Base-by-base conservation (phyloP, 1,139 yeast species). In the Wickerhamomyces sp. region DNA sequence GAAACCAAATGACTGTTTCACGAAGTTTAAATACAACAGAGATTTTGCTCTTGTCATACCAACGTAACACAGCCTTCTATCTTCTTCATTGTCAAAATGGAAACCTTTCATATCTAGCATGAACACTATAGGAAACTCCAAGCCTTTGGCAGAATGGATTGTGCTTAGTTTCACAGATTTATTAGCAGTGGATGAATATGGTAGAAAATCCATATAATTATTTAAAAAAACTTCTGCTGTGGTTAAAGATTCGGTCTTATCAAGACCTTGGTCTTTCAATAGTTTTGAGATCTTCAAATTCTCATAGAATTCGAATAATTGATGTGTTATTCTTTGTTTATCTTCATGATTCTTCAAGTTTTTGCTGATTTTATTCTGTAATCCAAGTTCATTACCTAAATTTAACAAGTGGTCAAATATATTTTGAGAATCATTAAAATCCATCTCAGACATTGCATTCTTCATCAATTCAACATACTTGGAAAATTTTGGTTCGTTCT, bases 91-190 rank as follows among this genome's bases (percentile, higher is more conserved):
- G 47, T 6, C 51, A 54, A 25, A 52, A 43, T 16, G 63, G 54
- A 48, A 45, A 41, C 46, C 49, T 20, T 61, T 53, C 12, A 63
- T 52, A 2, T 74, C 75, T 13, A 73, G 55, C 8, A 82, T 48
- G 55, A 83, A 81, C 1, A 81, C 88, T 13, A 81, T 67, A 0
- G 89, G 88, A 51, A 76, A 81, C 48, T 82, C 89, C 7, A 81
- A 56, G 0, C 92, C 90, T 51, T 82, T 83, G 1, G 89, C 78
- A 1, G 85, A 69, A 56, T 83, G 90, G 1, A 83, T 72, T 0
- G 92, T 83, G 0, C 53, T 38, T 7, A 44, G n/a, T 14, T 46
- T 39, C 3, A 45, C 45, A 4, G 47, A 39, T 12, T 42, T 39
- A 12, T 46, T 44, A 12, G 35, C 31, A 10, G 49, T 44, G 33